A percentile compares a stretch with the other conserved stretches of the same genome.
These are phyloP conservation scores for Paraconiothyrium sp. DNA, from an alignment of 2,329 filamentous ascomycete species.

Conservation along the genomic window DNA sequence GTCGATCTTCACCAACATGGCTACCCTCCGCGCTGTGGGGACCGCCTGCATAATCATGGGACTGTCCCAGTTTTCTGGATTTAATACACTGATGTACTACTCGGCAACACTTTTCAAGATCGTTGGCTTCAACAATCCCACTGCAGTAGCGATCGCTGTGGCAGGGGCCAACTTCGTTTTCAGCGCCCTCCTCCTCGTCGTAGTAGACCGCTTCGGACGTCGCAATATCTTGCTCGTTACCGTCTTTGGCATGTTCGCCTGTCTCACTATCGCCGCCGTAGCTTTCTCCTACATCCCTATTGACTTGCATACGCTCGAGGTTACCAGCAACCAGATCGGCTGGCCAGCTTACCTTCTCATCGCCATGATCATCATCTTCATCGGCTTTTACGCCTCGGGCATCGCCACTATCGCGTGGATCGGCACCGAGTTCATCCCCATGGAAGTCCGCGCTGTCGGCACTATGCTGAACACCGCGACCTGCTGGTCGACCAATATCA, in stretches of 20 bases:
- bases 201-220: slow-evolving; percentile 83
- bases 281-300: slow-evolving; percentile 74
- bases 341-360: slow-evolving; percentile 49
- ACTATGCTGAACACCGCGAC: slow-evolving; percentile 48
- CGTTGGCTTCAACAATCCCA: slow-evolving; percentile 80
- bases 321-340: slow-evolving; percentile 40
- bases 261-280: slow-evolving; percentile 75
- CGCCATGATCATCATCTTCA: slow-evolving; percentile 50
- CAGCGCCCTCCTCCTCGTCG: slow-evolving; percentile 76
- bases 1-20: slow-evolving; percentile 45
- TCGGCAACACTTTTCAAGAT: slow-evolving; percentile 57
- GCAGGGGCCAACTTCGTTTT: slow-evolving; percentile 85
- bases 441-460: slow-evolving; percentile 50
- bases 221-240: slow-evolving; percentile 66
- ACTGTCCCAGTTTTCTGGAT: slow-evolving; percentile 48
- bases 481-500: slow-evolving; percentile 48
- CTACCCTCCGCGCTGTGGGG: slow-evolving; percentile 47
- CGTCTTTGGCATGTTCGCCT: slow-evolving; percentile 74
- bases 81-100: slow-evolving; percentile 88
- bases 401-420: slow-evolving; percentile 51
- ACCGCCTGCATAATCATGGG: slow-evolving; percentile 50
- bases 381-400: slow-evolving; percentile 46
- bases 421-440: slow-evolving; percentile 48
- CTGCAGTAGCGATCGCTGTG: slow-evolving; percentile 80
- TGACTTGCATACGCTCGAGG: slow-evolving; percentile 44